Base-by-base conservation (phyloP, 2,329 filamentous ascomycete genomes). In the Fusarium sp. region DNA sequence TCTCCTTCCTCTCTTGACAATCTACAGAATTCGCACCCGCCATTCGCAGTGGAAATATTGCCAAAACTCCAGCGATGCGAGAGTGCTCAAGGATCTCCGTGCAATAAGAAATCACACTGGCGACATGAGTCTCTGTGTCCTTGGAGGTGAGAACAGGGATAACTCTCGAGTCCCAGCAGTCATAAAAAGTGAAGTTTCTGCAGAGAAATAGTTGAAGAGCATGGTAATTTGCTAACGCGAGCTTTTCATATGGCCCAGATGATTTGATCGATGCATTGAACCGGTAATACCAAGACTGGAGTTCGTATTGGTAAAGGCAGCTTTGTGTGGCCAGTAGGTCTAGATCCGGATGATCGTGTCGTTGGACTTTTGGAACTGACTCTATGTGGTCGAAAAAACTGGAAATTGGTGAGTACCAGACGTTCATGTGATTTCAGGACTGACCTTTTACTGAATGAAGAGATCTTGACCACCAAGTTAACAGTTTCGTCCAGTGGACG, bases 31-130 rank as follows among this genome's bases (percentile, higher is more conserved):
- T 63, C 1, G 57, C 65, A 1, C 78, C 78, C 5, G 74, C 76
- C 48, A 77, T 70, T 29, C 76, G 62, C 3, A 79, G 55, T 4
- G 76, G 73, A 41, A 79, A 79, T 3, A 79, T 23, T 0, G 71
- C 41, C 5, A 75, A 54, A 4, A 76, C 10, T 0, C 75, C 74
- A 4, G 76, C 73, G 16, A 78, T 72, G 3, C 25, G 35, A 1
- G 73, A 74, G 2, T 12, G 19, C 7, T 49, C 35, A 2, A 77
- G 31, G 12, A 76, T 42, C 7, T 23, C 16, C 1, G 56, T 49
- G 18, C 62, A 48, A 1, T 58, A n/a, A 3, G 11, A 4, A 9
- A 63, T 10, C 23, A 76, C 60, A 7, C 35, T 49, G 4, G 27
- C n/a, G 2, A 70, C 37, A 11, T 75, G 70, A 2, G 4, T 18